phyloP scores from a whole-genome alignment of 208 protist genomes.

The Balamuthia mandrillaris region DNA sequence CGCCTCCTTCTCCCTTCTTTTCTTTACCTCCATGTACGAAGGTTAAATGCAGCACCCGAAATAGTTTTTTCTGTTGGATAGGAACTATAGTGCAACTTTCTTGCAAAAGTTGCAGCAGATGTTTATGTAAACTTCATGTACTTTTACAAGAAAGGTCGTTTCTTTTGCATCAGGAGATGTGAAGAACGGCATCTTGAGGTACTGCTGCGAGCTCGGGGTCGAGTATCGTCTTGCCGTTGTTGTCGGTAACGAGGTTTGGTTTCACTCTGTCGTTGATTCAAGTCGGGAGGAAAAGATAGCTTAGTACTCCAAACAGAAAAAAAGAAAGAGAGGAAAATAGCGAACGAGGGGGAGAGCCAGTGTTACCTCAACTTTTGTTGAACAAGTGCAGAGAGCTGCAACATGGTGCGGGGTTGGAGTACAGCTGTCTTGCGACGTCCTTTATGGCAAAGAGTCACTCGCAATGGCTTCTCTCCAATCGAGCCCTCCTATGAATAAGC shows the following conservation, averaged over 20 bases:
- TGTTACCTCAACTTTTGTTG: slow-evolving; percentile 25
- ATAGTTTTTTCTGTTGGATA: too few relatives aligned
- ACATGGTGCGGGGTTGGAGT: neutral
- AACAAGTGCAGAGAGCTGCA: neutral
- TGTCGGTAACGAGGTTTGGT: neutral
- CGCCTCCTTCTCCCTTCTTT: too few relatives aligned
- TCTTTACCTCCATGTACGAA: too few relatives aligned
- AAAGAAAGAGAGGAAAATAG: neutral
- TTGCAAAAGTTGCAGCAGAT: too few relatives aligned
- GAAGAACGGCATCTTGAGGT: neutral
- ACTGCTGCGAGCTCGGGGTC: neutral
- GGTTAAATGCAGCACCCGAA: too few relatives aligned
- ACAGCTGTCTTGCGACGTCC: neutral
- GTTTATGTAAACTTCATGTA: too few relatives aligned
- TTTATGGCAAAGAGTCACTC: neutral
- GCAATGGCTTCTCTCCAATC: neutral
- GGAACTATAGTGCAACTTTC: too few relatives aligned
- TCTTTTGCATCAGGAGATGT: slow-evolving; percentile 10
- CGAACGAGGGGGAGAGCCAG: too few relatives aligned
- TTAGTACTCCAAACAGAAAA: neutral
- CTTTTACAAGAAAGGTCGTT: too few relatives aligned
- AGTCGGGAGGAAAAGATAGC: neutral
- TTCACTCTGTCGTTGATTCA: neutral
- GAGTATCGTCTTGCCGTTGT: neutral
- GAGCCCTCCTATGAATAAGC: too few relatives aligned